Percentiles rank a stretch among this genome's conserved stretches.
Conservation (phyloP, 2,329 filamentous ascomycete species). For the Fusarium lateritium region DNA sequence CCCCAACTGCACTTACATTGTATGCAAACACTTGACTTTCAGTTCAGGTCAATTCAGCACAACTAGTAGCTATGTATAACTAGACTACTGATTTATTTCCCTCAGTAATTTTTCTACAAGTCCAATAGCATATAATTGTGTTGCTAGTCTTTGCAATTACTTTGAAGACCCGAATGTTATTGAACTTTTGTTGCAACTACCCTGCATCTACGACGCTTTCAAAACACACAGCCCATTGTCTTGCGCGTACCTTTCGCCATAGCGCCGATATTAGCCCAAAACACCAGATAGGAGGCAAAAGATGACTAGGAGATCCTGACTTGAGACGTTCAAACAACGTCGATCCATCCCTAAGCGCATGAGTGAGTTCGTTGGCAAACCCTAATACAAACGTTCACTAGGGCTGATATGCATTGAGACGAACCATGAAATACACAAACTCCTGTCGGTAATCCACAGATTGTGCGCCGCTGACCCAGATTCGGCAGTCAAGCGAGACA, state of each 20-base stretch:
- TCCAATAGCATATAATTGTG: constrained; percentile 10
- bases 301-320: constrained; percentile 21
- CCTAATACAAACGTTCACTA: constrained; percentile 23
- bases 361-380: constrained; percentile 26
- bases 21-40: constrained; percentile 2
- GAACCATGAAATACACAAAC: constrained; percentile 33
- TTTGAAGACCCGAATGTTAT: constrained; percentile 5
- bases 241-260: constrained; percentile 24
- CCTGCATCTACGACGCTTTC: constrained; percentile 21
- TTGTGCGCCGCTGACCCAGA: constrained; percentile 20
- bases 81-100: no score
- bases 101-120: neutral
- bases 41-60: neutral
- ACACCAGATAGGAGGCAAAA: constrained; percentile 3
- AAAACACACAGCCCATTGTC: constrained; percentile 16
- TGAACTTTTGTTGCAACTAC: constrained; percentile 30
- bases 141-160: neutral
- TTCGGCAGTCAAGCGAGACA: constrained; percentile 34
- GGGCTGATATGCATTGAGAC: constrained; percentile 18
- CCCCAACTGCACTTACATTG: neutral
- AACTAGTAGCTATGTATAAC: neutral
- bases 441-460: constrained; percentile 32
- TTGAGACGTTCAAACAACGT: constrained; percentile 19
- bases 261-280: constrained; percentile 11
- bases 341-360: constrained; percentile 25